A percentile compares a stretch with the other conserved stretches of the same genome.
phyloP scores from a whole-genome alignment of 805 yeast species.

The Grigorovia transvaalensis region DNA sequence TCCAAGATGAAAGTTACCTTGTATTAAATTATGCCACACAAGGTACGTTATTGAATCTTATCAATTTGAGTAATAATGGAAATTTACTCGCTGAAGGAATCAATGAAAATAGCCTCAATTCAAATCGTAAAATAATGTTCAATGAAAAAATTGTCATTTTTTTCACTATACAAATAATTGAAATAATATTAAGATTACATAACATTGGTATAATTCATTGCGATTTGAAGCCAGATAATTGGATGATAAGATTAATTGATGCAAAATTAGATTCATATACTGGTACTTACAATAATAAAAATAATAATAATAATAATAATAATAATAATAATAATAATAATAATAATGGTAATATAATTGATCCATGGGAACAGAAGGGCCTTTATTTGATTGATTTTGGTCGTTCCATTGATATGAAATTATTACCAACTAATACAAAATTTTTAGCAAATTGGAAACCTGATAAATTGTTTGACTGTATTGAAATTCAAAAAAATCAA shows the following conservation, averaged over 20 bases:
- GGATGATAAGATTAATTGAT: constrained; percentile 52
- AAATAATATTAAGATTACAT: constrained; percentile 54
- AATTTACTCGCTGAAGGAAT: background rate
- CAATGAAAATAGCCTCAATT: constrained; percentile 8
- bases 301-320: constrained; percentile 2
- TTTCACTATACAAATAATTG: constrained; percentile 53
- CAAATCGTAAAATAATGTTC: constrained; percentile 20
- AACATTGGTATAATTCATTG: constrained; percentile 64
- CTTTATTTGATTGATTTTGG: constrained; percentile 72
- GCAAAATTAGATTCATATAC: background rate
- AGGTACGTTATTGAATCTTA: constrained; percentile 65
- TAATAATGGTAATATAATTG: constrained; percentile 4
- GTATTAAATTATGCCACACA: constrained; percentile 53
- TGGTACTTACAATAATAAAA: background rate
- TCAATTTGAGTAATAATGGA: constrained; percentile 36
- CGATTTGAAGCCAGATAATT: constrained; percentile 76
- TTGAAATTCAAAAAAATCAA: constrained; percentile 46
- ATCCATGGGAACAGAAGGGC: constrained; percentile 45
- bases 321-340: constrained; percentile 4
- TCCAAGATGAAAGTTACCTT: constrained; percentile 58
- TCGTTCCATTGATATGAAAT: constrained; percentile 58
- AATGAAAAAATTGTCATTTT: constrained; percentile 59
- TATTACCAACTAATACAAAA: constrained; percentile 40
- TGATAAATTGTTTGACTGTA: constrained; percentile 56
- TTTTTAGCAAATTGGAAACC: constrained; percentile 53